phyloP scores from a whole-genome alignment of 2,329 filamentous ascomycete genomes.

The Acephala macrosclerotiorum region DNA sequence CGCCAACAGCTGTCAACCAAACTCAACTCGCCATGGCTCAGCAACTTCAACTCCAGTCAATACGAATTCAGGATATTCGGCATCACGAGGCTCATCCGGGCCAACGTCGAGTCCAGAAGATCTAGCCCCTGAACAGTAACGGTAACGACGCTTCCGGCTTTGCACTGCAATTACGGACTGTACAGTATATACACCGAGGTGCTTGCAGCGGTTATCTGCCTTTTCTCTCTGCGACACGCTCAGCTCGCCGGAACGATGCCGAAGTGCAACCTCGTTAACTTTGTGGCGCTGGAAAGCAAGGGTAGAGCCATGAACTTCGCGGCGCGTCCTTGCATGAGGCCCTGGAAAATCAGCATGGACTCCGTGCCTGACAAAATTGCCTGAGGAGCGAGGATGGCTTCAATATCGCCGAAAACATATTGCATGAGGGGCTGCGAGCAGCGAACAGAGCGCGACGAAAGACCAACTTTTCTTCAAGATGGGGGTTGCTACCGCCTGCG shows the following conservation, averaged over 20 bases:
- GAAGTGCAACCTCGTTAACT: constrained; percentile 16
- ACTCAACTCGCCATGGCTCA: too few relatives aligned
- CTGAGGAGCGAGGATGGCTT: constrained; percentile 2
- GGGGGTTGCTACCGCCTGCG: neutral
- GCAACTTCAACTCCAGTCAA: too few relatives aligned
- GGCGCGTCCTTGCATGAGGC: constrained; percentile 11
- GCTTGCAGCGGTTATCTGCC: constrained; percentile 6
- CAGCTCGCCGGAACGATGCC: constrained; percentile 13
- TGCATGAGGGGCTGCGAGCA: constrained; percentile 7
- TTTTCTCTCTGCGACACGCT: constrained; percentile 11
- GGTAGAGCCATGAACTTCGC: too few relatives aligned
- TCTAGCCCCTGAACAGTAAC: neutral
- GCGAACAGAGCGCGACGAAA: neutral
- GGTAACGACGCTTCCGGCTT: neutral
- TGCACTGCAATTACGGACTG: too few relatives aligned
- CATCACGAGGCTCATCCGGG: too few relatives aligned
- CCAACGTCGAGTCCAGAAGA: neutral
- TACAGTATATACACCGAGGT: neutral
- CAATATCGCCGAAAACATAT: constrained; percentile 8
- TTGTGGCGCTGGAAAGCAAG: constrained; percentile 1
- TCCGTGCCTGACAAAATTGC: neutral
- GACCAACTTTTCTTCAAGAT: neutral
- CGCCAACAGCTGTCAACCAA: neutral
- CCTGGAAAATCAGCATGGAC: neutral
- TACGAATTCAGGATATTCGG: too few relatives aligned